A percentile compares a stretch with the other conserved stretches of the same genome.
These are phyloP conservation scores for Spathaspora sp. DNA, from an alignment of 1,139 yeast species.

Conservation along the genomic window DNA sequence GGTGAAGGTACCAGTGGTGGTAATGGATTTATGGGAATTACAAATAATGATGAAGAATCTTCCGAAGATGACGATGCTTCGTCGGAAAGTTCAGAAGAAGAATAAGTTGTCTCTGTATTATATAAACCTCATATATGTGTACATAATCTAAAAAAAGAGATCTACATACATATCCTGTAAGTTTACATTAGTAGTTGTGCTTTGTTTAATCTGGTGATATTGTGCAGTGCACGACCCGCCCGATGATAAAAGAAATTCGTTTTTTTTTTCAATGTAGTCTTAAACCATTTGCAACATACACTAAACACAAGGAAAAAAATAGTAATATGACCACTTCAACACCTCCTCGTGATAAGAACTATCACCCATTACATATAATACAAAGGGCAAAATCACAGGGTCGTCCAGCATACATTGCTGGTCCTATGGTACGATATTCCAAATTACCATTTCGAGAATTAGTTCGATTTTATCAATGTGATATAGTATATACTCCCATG, in stretches of 20 bases:
- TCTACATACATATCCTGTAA: too few species aligned
- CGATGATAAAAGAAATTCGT: not conserved
- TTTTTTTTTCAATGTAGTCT: not conserved
- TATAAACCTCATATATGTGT: conserved; percentile 2
- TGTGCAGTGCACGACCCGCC: not conserved
- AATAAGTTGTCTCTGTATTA: conserved; percentile 24
- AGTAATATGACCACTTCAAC: not conserved
- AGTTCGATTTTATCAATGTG: conserved; percentile 71
- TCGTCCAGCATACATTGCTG: conserved; percentile 76
- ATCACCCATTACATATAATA: conserved; percentile 17
- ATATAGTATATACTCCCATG: conserved; percentile 94
- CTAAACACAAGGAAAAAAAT: too few species aligned
- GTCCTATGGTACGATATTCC: conserved; percentile 97
- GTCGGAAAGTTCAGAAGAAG: conserved; percentile 68
- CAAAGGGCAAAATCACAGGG: conserved; percentile 19
- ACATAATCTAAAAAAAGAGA: too few species aligned
- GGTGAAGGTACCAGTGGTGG: conserved; percentile 24
- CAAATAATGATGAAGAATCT: conserved; percentile 34
- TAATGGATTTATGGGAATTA: conserved; percentile 28
- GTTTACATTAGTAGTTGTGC: too few species aligned
- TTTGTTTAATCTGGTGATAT: not conserved
- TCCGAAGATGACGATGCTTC: conserved; percentile 48
- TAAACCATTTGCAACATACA: not conserved
- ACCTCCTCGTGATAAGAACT: not conserved
- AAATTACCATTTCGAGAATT: conserved; percentile 88